Evolutionary conservation across 2,329 filamentous ascomycete species (phyloP).

Genomic region (Helotiales sp.): DNA sequence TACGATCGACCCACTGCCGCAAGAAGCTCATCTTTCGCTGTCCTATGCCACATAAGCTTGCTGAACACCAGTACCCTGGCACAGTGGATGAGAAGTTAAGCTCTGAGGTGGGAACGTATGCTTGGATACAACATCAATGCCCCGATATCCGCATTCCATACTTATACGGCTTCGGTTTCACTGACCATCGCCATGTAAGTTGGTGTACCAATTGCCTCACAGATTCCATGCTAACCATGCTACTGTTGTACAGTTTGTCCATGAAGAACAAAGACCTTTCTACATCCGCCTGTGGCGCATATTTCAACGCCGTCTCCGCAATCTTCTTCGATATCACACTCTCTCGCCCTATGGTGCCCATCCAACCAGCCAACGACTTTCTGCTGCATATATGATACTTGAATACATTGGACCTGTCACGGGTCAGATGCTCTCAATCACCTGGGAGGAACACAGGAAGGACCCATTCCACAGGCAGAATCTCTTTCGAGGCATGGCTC

Average conservation of each 20-base stretch:
- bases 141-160: conserved; percentile 40
- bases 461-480: conserved; percentile 36
- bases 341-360: conserved; percentile 25
- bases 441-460: conserved; percentile 30
- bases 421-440: conserved; percentile 41
- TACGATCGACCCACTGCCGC: conserved; percentile 31
- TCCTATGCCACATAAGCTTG: conserved; percentile 39
- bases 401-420: conserved; percentile 29
- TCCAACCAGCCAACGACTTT: conserved; percentile 12
- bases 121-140: conserved; percentile 44
- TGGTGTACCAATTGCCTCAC: no score
- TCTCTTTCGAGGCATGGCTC: conserved; percentile 37
- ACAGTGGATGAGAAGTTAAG: conserved; percentile 45
- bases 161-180: conserved; percentile 41
- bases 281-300: conserved; percentile 28
- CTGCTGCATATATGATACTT: conserved; percentile 33
- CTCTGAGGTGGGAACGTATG: conserved; percentile 43
- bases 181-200: conserved; percentile 33
- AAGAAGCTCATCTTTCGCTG: conserved; percentile 40
- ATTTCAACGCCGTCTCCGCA: conserved; percentile 25
- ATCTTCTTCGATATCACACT: conserved; percentile 25
- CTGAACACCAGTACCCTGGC: conserved; percentile 37
- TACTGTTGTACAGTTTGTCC: conserved; percentile 27
- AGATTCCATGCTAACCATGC: conserved; percentile 20
- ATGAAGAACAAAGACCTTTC: conserved; percentile 29